A percentile compares a stretch with the other conserved stretches of the same genome.
These are phyloP conservation scores for Penicillium sp. DNA, from an alignment of 2,329 filamentous ascomycete genomes.

Conservation along the genomic window DNA sequence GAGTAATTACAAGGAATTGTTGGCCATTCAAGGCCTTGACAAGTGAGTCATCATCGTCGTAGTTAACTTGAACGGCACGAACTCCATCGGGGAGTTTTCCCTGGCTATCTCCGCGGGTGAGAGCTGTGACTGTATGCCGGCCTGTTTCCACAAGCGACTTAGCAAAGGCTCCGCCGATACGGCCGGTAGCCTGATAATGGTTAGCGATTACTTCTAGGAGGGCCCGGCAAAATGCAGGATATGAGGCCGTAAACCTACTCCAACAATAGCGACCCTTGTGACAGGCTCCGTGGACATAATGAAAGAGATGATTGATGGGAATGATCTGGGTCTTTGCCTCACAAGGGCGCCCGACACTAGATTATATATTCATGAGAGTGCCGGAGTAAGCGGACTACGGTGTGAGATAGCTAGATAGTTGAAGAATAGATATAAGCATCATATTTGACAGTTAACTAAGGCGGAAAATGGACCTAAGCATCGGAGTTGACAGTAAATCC, in stretches of 20 bases:
- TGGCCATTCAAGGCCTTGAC: constrained; percentile 52
- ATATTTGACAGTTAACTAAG: not conserved
- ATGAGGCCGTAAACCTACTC: constrained; percentile 24
- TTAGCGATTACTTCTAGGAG: constrained; percentile 1
- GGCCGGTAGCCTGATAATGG: constrained; percentile 30
- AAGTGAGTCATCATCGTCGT: constrained; percentile 46
- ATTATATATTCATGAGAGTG: not conserved
- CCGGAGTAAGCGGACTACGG: not conserved
- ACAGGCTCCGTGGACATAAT: constrained; percentile 19
- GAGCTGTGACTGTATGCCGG: constrained; percentile 51
- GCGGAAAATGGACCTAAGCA: not conserved
- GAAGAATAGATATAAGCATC: not conserved
- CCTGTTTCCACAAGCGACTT: constrained; percentile 44
- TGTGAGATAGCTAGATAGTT: not conserved
- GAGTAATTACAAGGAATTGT: constrained; percentile 56
- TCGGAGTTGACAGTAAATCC: not conserved
- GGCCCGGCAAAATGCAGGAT: not conserved
- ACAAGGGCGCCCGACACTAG: accelerated
- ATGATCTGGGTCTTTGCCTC: not conserved
- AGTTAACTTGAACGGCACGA: constrained; percentile 45
- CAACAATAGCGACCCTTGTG: constrained; percentile 37
- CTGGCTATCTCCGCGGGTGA: constrained; percentile 46
- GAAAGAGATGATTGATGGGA: not conserved
- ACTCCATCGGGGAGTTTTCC: constrained; percentile 45
- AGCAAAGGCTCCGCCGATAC: constrained; percentile 31